Evolutionary conservation across 179 eudicot species (phyloP).

Genomic region (Vitellaria paradoxa): DNA sequence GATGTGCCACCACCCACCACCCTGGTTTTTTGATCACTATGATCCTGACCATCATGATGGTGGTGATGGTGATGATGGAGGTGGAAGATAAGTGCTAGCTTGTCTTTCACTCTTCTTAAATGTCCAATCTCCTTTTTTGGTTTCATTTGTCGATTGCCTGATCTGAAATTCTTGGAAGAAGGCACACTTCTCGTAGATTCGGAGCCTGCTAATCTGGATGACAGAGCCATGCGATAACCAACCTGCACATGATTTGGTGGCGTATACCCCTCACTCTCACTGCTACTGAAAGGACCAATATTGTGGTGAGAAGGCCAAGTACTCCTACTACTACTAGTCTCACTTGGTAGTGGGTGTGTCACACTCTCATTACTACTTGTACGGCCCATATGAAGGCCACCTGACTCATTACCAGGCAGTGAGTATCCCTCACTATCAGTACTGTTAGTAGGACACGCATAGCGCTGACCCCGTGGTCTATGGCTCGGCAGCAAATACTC

Average conservation of each 20-base stretch:
- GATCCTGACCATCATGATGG: conserved; percentile 27
- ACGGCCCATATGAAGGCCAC: neutral
- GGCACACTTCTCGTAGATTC: conserved; percentile 20
- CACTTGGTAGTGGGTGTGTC: conserved; percentile 1
- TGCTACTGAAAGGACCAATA: conserved; percentile 9
- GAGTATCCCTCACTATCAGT: conserved; percentile 10
- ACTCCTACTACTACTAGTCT: too few relatives aligned
- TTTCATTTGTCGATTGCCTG: conserved; percentile 11
- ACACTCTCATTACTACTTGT: conserved; percentile 8
- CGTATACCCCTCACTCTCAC: conserved; percentile 10
- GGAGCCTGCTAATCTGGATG: conserved; percentile 8
- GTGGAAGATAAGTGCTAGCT: conserved; percentile 64
- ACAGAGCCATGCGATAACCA: neutral
- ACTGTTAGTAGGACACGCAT: conserved; percentile 11
- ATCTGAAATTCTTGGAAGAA: conserved; percentile 13
- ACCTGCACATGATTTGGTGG: neutral
- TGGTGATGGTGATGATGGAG: conserved; percentile 76
- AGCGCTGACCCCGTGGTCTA: neutral
- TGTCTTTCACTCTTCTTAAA: conserved; percentile 54
- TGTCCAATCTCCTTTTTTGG: conserved; percentile 32
- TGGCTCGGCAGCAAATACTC: conserved; percentile 18
- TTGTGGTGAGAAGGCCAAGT: too few relatives aligned
- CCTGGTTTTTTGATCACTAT: conserved; percentile 13
- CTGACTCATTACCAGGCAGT: neutral
- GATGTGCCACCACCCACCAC: conserved; percentile 22